phyloP scores from a whole-genome alignment of 2,329 filamentous ascomycete genomes.

The Magnaporthiopsis incrustans region DNA sequence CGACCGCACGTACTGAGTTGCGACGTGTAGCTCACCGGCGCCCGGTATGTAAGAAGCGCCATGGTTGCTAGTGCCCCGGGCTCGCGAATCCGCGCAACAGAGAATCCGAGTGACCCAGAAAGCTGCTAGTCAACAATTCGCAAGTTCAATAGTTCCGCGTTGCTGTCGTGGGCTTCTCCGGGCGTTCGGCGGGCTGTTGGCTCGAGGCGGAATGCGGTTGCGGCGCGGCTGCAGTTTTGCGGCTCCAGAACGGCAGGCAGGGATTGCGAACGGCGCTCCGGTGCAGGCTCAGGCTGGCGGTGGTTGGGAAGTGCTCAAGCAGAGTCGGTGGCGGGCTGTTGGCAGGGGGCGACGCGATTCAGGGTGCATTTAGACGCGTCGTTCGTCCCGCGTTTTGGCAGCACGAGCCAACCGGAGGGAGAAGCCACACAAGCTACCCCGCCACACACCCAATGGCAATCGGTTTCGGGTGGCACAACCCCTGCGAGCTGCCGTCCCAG shows the following conservation, averaged over 20 bases:
- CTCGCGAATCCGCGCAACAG: background rate
- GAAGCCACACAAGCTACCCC: background rate
- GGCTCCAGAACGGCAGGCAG: background rate
- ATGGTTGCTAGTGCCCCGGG: conserved; percentile 36
- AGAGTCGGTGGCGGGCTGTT: background rate
- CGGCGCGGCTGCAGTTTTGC: background rate
- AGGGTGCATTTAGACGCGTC: conserved; percentile 8
- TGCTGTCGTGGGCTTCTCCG: background rate
- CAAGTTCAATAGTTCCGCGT: background rate
- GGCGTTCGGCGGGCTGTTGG: background rate
- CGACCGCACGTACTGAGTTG: conserved; percentile 61
- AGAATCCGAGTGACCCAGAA: background rate
- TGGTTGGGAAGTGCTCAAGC: conserved; percentile 2
- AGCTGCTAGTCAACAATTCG: background rate
- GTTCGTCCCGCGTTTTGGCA: conserved; percentile 12
- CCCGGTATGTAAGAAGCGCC: conserved; percentile 75
- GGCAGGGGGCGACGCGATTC: conserved; percentile 5
- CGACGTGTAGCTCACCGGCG: conserved; percentile 77
- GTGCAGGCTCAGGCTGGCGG: background rate
- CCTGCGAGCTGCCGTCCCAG: background rate
- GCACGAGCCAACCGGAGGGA: background rate
- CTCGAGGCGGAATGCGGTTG: background rate
- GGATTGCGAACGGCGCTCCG: background rate
- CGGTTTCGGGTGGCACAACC: background rate
- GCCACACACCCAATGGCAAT: background rate